Base-by-base conservation (phyloP, 2,329 filamentous ascomycete genomes). In the Aureobasidium leucospermi region DNA sequence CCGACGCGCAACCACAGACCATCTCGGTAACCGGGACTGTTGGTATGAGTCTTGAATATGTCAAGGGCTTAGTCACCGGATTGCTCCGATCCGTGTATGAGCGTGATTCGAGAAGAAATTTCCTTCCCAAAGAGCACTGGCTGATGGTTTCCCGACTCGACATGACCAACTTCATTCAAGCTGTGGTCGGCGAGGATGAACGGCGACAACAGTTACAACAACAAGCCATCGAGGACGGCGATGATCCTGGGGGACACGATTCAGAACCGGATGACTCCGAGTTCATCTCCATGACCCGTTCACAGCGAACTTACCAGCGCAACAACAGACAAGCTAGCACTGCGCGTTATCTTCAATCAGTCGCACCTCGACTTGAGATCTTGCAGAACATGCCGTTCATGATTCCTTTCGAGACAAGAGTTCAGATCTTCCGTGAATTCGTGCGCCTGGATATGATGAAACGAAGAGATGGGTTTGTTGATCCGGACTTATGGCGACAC, bases 371-470 rank as follows among this genome's bases (percentile, higher is more conserved):
- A 65, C 78, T 96, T 9, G 92, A 96, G 68, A 89, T 99, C 5
- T 75, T 99, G 53, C 87, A 94, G 65, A 95, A 97, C 68, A 95
- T 99, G 86, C 94, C 94, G 0, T 99, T 97, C 70, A 89, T 93
- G 65, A 94, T 99, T 46, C 94, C 93, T 0, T 99, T 99, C 67
- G 85, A 89, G 39, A 94, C 89, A 0, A 81, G 94, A 48, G 94
- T 99, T 4, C 85, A 91, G 69, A 93, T 97, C 28, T 97, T 99
- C 72, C 85, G 92, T 32, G 85, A 96, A 68, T 97, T 97, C 67
- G 89, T 97, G n/a, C 75, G 83, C 32, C 78, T 92, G 4, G 94
- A 99, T 72, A 90, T 94, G 69, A 65, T 53, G 10, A 85, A 86
- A 63, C 79, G 90, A 63, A 79, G 90, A 64, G 78, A 81, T 31